Evolutionary conservation across 192 early-diverging fungal genomes (phyloP), one percentile per base, ranked within the genome.

Genomic region (Kappamyces sp.): DNA sequence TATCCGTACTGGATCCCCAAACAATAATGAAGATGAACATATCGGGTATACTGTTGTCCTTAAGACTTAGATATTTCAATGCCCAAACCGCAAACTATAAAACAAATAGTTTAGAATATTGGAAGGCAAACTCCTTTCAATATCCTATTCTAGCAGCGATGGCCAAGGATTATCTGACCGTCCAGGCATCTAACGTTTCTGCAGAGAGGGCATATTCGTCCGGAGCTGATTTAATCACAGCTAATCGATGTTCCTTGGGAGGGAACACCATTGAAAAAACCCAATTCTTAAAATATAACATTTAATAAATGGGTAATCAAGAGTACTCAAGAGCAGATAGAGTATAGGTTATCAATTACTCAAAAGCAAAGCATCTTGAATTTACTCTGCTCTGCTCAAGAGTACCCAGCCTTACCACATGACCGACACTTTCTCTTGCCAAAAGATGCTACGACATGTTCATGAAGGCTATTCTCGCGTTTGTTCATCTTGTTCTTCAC

Each of bases 161-260:
- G 55, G 55, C 55, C 5, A 57, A 57, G 45, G 55, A 57, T 29
- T 57, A 57, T 57, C 47, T 57, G 29, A 57, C 55, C 4, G 22
- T 57, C 5, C 55, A 57, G 14, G 55, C 55, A 14, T 57, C 55
- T 3, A 57, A 45, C 45, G 55, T 57, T 2, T 33, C 55, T 3
- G 3, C 55, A 45, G 55, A 57, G 30, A 3, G 55, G n/a, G 55
- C 55, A n/a, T 57, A 46, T 57, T 57, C 55, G 9, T 57, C 55
- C 47, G 55, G 41, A 45, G 41, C 14, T 45, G 41, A 57, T 57
- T 57, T 57, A 33, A 45, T 57, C 12, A 57, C 55, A 4, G 3
- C 55, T 15, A 29, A 57, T 9, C 45, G 55, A 57, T 42, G 55
- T 45, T 6, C 14, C 4, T 57, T 45, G n/a, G n/a, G 41, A 4